Conservation (phyloP, 1,284 basidiomycete genomes). For the Tylopilus sp. region DNA sequence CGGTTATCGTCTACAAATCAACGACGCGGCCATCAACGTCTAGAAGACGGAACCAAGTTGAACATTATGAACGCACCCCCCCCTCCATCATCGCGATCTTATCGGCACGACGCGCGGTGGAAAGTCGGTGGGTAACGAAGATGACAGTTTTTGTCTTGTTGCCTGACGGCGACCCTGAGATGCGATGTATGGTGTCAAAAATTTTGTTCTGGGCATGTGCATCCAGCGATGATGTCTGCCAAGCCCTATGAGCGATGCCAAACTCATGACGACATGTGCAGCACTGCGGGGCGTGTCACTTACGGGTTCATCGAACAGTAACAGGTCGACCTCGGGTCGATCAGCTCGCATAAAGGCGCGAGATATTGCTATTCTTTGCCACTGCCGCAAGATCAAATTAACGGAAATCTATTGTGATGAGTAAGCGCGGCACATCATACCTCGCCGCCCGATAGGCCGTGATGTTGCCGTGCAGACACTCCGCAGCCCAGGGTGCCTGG, state of each 20-base stretch:
- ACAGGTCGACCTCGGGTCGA: conserved; percentile 67
- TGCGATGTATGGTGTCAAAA: conserved; percentile 63
- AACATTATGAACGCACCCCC: conserved; percentile 51
- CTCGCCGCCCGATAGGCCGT: conserved; percentile 75
- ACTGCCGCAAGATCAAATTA: conserved; percentile 43
- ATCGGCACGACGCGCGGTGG: conserved; percentile 72
- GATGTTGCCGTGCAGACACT: conserved; percentile 37
- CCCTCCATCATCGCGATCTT: conserved; percentile 83
- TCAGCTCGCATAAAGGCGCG: conserved; percentile 77
- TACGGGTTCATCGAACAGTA: conserved; percentile 78
- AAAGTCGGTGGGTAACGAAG: conserved; percentile 79
- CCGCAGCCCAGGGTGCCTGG: conserved; percentile 23
- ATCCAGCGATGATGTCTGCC: conserved; percentile 73
- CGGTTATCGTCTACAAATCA: conserved; percentile 58
- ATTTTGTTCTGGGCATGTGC: conserved; percentile 74
- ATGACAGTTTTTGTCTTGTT: conserved; percentile 66
- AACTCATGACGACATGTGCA: conserved; percentile 7
- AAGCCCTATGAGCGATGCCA: conserved; percentile 6
- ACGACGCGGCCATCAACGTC: conserved; percentile 19
- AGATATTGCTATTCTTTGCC: conserved; percentile 80
- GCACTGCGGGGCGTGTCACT: conserved; percentile 31
- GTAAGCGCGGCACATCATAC: conserved; percentile 37
- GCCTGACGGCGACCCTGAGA: conserved; percentile 53
- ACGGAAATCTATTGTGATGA: conserved; percentile 18
- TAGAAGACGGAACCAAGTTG: conserved; percentile 14